Evolutionary conservation across 257 asterid genomes (phyloP), one percentile per base, ranked within the genome.

Genomic region (Pogostemon cablin): DNA sequence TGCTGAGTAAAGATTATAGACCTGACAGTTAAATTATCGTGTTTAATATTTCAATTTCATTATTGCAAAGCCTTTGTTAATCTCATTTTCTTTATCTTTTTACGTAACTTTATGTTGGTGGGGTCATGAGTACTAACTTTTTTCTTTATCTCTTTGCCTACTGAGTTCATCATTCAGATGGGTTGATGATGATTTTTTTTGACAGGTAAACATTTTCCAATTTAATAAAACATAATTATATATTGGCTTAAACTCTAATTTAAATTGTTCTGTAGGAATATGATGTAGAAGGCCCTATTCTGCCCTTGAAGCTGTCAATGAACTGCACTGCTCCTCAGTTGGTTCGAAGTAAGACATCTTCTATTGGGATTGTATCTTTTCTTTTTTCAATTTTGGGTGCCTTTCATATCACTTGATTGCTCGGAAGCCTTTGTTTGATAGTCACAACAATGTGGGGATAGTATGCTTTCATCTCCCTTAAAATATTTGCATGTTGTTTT

Each of bases 391-490:
- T 79, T 86, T 89, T 77, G 98, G 84, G 72, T 95, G 99, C 82
- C 91, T 95, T 74, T 90, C 96, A 75, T 95, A 88, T 88, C 97
- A 95, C 92, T 84, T 91, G 88, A 79, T 95, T 73, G 97, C 96
- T 80, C 95, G 84, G 71, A 95, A 95, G 83, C 98, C 96, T n/a
- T 85, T 95, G 76, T 87, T 95, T 79, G 90, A 91, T 78, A 91
- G 99, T 84, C 86, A 84, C 85, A 95, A 91, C 95, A 95, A 95
- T 84, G 97, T 89, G 85, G 91, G 91, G 74, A 95, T 95, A 98
- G 99, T 95, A 91, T 17, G 50, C 11, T 67, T 70, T 71, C 52
- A 50, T 67, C 61, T 66, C 44, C 70, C 34, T 59, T 50, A 35
- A 65, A 47, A 25, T 67, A 71, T 15, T 66, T 56, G 56, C 60